These are phyloP conservation scores for Teunomyces stri DNA, from an alignment of 805 yeast species.

Conservation along the genomic window DNA sequence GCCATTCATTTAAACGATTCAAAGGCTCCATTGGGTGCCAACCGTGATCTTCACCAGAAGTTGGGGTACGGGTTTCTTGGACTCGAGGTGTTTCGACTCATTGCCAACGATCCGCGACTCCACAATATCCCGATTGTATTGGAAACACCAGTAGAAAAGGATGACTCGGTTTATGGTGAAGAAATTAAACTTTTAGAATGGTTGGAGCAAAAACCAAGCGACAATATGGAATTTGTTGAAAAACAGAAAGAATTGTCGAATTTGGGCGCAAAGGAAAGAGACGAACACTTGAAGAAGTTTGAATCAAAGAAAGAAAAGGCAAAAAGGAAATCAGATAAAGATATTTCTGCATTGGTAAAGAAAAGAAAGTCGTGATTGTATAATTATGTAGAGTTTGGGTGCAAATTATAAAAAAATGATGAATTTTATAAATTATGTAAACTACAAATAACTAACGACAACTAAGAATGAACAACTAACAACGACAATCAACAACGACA, in stretches of 20 bases:
- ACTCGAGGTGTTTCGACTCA: conserved; percentile 72
- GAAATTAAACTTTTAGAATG: conserved; percentile 83
- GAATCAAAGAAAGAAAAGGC: conserved; percentile 33
- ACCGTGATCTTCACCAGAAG: conserved; percentile 86
- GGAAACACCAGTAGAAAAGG: conserved; percentile 79
- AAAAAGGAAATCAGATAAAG: conserved; percentile 10
- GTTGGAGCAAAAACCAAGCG: conserved; percentile 57
- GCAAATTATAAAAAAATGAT: neutral
- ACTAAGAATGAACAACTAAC: neutral
- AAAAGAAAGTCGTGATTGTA: conserved; percentile 10
- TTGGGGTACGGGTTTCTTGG: conserved; percentile 90
- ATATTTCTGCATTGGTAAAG: conserved; percentile 16
- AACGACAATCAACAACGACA: too few relatives aligned
- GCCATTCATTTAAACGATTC: conserved; percentile 93
- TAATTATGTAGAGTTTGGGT: neutral
- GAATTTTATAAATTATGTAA: neutral
- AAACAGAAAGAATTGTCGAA: conserved; percentile 50
- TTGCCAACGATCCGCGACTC: conserved; percentile 68
- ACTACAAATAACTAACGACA: too few relatives aligned
- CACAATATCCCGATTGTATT: conserved; percentile 72
- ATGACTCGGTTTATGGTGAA: conserved; percentile 67
- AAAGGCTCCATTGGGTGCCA: conserved; percentile 87
- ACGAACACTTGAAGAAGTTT: conserved; percentile 63
- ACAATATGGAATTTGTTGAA: conserved; percentile 53
- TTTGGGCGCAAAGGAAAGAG: conserved; percentile 67